Percentiles rank a stretch among this genome's conserved stretches.
Evolutionary conservation across 352 stramenopile species (phyloP).

Genomic region (Phytopythium montanum): DNA sequence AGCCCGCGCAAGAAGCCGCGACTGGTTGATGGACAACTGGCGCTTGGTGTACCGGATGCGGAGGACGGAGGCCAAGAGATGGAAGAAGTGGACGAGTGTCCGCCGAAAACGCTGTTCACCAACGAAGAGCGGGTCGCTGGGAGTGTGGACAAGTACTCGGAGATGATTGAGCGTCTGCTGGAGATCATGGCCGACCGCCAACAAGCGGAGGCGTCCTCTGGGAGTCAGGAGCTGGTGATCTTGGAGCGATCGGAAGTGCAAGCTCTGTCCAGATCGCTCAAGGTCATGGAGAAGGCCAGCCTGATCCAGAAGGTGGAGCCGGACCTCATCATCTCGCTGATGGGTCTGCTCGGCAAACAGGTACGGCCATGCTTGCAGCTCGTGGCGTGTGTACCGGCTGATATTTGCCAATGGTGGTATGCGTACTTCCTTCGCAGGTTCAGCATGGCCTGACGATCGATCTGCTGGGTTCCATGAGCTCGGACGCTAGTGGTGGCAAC

Average conservation of each 20-base stretch:
- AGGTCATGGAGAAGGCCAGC: slow-evolving; percentile 61
- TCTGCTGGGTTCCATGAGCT: neutral
- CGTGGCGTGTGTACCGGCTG: neutral
- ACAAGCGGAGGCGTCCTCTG: slow-evolving; percentile 19
- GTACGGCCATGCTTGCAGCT: slow-evolving; percentile 12
- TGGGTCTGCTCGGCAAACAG: slow-evolving; percentile 52
- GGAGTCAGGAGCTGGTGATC: slow-evolving; percentile 32
- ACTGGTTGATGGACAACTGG: neutral
- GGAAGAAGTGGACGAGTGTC: slow-evolving; percentile 21
- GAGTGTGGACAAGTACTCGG: slow-evolving; percentile 65
- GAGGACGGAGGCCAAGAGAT: slow-evolving; percentile 1
- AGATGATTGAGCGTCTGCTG: slow-evolving; percentile 40
- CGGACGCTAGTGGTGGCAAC: slow-evolving; percentile 17
- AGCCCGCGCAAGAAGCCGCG: neutral
- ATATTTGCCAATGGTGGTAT: neutral
- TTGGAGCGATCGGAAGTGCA: slow-evolving; percentile 53
- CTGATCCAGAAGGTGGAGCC: slow-evolving; percentile 55
- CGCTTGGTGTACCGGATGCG: neutral
- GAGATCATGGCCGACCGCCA: slow-evolving; percentile 31
- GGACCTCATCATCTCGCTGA: slow-evolving; percentile 53
- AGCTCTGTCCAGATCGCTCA: slow-evolving; percentile 55
- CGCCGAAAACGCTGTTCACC: slow-evolving; percentile 35
- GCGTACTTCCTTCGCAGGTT: neutral
- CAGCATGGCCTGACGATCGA: slow-evolving; percentile 7
- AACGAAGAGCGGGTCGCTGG: slow-evolving; percentile 50